These are phyloP conservation scores for Claviceps sp. DNA, from an alignment of 2,329 filamentous ascomycete species.

Conservation along the genomic window DNA sequence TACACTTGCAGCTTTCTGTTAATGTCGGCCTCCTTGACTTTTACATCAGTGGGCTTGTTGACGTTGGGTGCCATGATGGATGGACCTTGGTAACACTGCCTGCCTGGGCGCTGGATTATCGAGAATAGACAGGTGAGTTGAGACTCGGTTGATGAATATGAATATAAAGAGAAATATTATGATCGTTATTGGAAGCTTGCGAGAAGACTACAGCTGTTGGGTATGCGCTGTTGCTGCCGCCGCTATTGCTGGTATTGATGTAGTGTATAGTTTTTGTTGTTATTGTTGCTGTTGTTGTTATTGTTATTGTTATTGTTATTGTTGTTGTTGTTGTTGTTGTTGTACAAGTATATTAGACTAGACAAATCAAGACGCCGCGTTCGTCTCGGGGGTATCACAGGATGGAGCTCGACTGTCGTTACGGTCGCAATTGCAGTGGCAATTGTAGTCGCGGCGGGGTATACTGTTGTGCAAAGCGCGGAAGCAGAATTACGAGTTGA, in stretches of 20 bases:
- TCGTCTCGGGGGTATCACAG: constrained; percentile 17
- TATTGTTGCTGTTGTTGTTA: background rate
- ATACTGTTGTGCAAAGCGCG: constrained; percentile 5
- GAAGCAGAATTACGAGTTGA: constrained; percentile 3
- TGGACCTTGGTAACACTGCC: background rate
- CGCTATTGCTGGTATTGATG: background rate
- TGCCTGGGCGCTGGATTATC: background rate
- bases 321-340: background rate
- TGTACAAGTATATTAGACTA: background rate
- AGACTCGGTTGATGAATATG: background rate
- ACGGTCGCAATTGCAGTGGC: too few species aligned
- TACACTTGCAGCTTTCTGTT: constrained; percentile 92
- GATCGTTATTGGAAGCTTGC: background rate
- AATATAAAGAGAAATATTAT: background rate
- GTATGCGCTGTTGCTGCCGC: background rate
- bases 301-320: too few species aligned
- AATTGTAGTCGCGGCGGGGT: constrained; percentile 11
- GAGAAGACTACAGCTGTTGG: background rate
- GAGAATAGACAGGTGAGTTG: background rate
- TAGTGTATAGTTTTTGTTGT: background rate
- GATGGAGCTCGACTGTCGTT: constrained; percentile 5
- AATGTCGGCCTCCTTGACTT: constrained; percentile 73
- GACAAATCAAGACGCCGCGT: background rate
- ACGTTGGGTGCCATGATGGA: constrained; percentile 34
- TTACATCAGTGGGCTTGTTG: constrained; percentile 60